Conservation (phyloP, 2,329 filamentous ascomycete genomes). For the Pezicula radicicola region DNA sequence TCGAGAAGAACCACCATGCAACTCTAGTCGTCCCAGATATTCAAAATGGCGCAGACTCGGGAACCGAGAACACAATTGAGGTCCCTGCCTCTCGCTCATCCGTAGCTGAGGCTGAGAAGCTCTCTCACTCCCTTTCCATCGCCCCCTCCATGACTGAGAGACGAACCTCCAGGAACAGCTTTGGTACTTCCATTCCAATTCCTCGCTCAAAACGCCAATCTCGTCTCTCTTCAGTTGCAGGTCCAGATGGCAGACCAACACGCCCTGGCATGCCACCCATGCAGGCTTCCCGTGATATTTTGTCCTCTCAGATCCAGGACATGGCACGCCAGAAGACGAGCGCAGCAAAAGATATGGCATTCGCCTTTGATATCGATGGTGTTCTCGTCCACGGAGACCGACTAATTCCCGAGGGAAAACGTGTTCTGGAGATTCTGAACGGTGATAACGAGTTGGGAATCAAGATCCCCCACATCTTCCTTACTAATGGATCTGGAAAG, state of each 20-base stretch:
- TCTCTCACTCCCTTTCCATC: constrained; percentile 72
- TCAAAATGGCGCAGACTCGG: constrained; percentile 24
- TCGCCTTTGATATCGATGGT: constrained; percentile 76
- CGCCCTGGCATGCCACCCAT: constrained; percentile 56
- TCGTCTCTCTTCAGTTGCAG: constrained; percentile 60
- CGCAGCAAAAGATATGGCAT: constrained; percentile 75
- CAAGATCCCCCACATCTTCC: constrained; percentile 72
- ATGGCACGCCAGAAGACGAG: constrained; percentile 62
- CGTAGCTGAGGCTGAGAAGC: constrained; percentile 63
- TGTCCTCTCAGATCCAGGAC: constrained; percentile 69
- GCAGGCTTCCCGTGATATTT: constrained; percentile 62
- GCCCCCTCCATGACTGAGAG: constrained; percentile 66
- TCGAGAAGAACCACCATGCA: constrained; percentile 7
- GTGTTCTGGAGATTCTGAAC: constrained; percentile 68
- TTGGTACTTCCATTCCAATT: constrained; percentile 70
- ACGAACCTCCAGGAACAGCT: constrained; percentile 71
- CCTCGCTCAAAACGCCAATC: constrained; percentile 68
- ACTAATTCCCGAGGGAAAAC: constrained; percentile 64
- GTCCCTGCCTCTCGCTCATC: constrained; percentile 66
- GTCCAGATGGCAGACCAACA: constrained; percentile 39
- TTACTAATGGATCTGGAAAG: constrained; percentile 74
- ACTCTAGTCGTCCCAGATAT: constrained; percentile 41
- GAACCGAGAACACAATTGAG: constrained; percentile 55
- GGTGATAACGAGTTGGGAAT: constrained; percentile 76
- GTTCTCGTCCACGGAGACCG: constrained; percentile 72